phyloP scores from a whole-genome alignment of 768 basidiomycete genomes.

The Russula emetica region DNA sequence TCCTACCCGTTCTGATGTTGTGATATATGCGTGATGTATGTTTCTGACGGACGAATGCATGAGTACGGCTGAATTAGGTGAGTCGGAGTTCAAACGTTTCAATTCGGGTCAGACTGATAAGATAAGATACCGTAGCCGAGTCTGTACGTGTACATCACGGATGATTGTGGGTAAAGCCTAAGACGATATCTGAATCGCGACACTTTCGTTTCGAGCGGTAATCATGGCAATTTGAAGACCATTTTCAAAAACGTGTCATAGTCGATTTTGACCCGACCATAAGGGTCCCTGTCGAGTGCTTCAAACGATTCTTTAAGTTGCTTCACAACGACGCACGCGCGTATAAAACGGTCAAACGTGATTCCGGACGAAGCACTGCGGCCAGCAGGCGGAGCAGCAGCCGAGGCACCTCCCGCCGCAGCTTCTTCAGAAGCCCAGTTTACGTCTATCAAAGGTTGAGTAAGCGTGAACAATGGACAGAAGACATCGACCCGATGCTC shows the following conservation, averaged over 20 bases:
- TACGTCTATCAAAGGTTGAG: constrained; percentile 30
- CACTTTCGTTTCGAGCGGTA: not conserved
- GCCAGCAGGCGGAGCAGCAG: constrained; percentile 31
- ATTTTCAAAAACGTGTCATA: constrained; percentile 71
- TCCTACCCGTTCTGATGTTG: too few relatives aligned
- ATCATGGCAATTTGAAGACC: constrained; percentile 60
- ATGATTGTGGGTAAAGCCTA: too few relatives aligned
- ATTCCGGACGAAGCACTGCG: constrained; percentile 44
- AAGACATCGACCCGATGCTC: not conserved
- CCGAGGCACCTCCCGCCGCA: constrained; percentile 29
- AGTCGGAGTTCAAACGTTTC: too few relatives aligned
- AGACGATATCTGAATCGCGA: too few relatives aligned
- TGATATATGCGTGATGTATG: too few relatives aligned
- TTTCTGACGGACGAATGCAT: too few relatives aligned
- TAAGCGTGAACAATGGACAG: not conserved
- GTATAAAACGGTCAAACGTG: constrained; percentile 81
- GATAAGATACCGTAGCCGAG: too few relatives aligned
- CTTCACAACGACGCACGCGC: constrained; percentile 78
- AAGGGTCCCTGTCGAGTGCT: constrained; percentile 55
- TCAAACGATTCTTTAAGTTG: constrained; percentile 71
- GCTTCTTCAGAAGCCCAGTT: constrained; percentile 45
- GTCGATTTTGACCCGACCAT: constrained; percentile 66
- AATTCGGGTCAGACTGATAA: too few relatives aligned
- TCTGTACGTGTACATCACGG: too few relatives aligned
- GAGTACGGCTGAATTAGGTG: too few relatives aligned